Evolutionary conservation across 331 rosid genomes (phyloP), one percentile per base, ranked within the genome.

Genomic region (Phaseolus coccineus): DNA sequence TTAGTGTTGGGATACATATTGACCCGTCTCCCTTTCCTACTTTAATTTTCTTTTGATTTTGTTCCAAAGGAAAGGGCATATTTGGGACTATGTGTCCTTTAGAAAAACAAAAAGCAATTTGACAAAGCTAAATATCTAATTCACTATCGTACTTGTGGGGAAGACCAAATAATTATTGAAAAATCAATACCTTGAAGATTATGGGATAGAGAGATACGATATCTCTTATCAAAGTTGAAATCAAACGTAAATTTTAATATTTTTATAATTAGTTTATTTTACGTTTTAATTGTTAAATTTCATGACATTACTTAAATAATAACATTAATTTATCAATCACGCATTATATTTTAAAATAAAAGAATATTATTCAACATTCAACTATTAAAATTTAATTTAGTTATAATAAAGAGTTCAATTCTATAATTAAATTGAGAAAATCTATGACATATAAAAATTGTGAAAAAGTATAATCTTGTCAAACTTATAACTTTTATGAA

Each of bases 71-170:
- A 79, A 57, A 48, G 84, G 74, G 81, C 67, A 83, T 83, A 73
- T 78, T 83, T 84, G 63, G 87, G 84, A 74, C 65, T 74, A 69
- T 74, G 87, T 83, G 87, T 84, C 52, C 67, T 46, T 65, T 76
- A 55, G 30, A 76, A 84, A 22, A 80, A 42, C 35, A 69, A 79
- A 79, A 62, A 62, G 74, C 70, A 74, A 62, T 58, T 76, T 33
- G 74, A 79, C 63, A 30, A 69, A 63, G 74, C 25, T 33, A 28
- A 53, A 19, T 69, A 47, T 30, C 61, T 30, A 42, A 72, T 55
- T 70, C 37, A 33, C 55, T 8, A 30, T 66, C 53, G 31, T 48
- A 67, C 77, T 27, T 6, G 13, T 25, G 52, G 71, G 59, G 73
- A 72, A 48, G 24, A 35, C 27, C 73, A 48, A 73, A 66, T 58